Evolutionary conservation across 345 rosid species (phyloP).

Genomic region (Eucalyptus decipiens): DNA sequence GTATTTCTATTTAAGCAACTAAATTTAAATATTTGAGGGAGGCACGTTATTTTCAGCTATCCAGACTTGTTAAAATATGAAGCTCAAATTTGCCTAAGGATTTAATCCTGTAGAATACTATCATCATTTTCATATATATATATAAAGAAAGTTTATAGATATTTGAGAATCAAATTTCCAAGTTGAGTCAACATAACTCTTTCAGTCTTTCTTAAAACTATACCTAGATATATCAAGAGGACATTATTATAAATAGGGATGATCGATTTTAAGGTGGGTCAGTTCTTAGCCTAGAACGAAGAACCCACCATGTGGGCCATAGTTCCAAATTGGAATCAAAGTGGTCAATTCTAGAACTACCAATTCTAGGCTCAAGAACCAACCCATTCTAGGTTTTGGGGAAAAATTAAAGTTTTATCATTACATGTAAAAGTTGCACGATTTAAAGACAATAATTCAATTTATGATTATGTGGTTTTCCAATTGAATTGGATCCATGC

Average conservation of each 20-base stretch:
- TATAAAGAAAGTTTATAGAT: background rate
- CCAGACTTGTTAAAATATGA: background rate
- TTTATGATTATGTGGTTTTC: background rate
- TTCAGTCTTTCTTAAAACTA: fast-evolving
- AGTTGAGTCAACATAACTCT: background rate
- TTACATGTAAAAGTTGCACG: fast-evolving
- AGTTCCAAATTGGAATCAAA: background rate
- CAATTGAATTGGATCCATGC: background rate
- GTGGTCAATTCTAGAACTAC: background rate
- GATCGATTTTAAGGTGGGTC: background rate
- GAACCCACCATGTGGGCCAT: fast-evolving
- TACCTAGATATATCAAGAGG: background rate
- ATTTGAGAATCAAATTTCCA: background rate
- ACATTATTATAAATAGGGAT: background rate
- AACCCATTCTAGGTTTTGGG: background rate
- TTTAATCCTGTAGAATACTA: background rate
- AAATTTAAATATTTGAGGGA: background rate
- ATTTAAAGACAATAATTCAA: background rate
- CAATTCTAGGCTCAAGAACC: background rate
- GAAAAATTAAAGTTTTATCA: background rate
- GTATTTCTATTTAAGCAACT: background rate
- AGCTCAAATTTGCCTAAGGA: background rate
- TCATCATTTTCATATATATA: background rate
- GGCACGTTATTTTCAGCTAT: background rate
- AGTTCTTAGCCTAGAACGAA: fast-evolving